Evolutionary conservation across 306 rosid species (phyloP).

Genomic region (Luffa aegyptiaca): DNA sequence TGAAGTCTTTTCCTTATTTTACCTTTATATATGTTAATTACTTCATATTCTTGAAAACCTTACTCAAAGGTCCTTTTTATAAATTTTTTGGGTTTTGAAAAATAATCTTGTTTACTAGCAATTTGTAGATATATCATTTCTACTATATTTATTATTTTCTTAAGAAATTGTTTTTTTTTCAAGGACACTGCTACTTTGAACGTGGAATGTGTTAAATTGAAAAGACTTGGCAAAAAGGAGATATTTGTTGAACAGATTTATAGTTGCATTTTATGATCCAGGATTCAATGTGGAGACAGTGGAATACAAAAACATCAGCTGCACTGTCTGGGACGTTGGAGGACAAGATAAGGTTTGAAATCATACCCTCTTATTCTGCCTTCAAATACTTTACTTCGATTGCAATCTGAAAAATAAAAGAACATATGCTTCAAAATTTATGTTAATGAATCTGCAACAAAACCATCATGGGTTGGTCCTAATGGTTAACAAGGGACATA

Average conservation of each 20-base stretch:
- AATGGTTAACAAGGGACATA: no score
- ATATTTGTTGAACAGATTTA: neutral
- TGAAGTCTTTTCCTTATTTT: neutral
- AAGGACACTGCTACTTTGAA: neutral
- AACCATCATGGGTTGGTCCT: no score
- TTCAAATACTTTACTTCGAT: neutral
- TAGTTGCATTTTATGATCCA: neutral
- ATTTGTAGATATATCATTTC: neutral
- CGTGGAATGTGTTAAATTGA: neutral
- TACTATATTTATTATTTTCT: neutral
- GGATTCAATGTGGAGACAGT: constrained; percentile 44
- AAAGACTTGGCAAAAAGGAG: neutral
- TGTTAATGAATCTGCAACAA: neutral
- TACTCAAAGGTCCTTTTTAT: no score
- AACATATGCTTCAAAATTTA: neutral
- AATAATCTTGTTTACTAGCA: no score
- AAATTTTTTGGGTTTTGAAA: no score
- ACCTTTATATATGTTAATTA: neutral
- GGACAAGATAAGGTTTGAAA: constrained; percentile 40
- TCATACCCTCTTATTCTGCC: neutral
- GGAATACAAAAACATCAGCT: constrained; percentile 29
- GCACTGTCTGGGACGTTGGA: constrained; percentile 47
- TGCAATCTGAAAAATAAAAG: neutral
- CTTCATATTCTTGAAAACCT: no score
- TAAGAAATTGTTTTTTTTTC: neutral